These are phyloP conservation scores for Microsporum canis DNA, from an alignment of 2,329 filamentous ascomycete genomes.

Conservation along the genomic window DNA sequence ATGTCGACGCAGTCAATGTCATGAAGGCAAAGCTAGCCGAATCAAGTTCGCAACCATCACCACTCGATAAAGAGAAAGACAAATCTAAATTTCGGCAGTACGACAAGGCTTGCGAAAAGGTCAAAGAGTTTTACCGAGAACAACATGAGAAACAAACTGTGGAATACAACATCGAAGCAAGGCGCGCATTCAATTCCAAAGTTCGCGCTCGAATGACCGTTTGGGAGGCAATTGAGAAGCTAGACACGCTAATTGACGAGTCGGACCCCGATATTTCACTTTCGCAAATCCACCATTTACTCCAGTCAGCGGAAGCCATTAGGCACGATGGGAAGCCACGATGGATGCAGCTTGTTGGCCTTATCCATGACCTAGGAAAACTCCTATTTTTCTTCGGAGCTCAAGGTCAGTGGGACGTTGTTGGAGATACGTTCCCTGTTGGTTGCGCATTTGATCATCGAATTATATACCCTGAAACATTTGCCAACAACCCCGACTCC, in stretches of 20 bases:
- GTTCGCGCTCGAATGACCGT: constrained; percentile 67
- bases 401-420: constrained; percentile 87
- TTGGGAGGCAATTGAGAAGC: constrained; percentile 87
- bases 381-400: constrained; percentile 43
- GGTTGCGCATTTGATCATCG: constrained; percentile 46
- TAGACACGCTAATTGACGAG: constrained; percentile 83
- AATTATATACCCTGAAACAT: constrained; percentile 69
- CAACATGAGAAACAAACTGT: constrained; percentile 42
- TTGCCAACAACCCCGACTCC: constrained; percentile 64
- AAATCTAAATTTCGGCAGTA: constrained; percentile 57
- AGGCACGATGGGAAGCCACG: constrained; percentile 50
- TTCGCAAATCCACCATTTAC: constrained; percentile 78
- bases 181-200: constrained; percentile 56
- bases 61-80: constrained; percentile 3
- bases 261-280: constrained; percentile 82
- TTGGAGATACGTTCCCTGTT: constrained; percentile 49
- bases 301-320: constrained; percentile 86
- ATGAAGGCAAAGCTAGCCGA: constrained; percentile 36
- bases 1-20: constrained; percentile 50
- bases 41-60: background rate
- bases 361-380: constrained; percentile 29
- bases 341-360: constrained; percentile 26
- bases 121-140: constrained; percentile 67
- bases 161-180: constrained; percentile 73
- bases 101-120: constrained; percentile 62